Conservation (phyloP, 1,284 basidiomycete genomes). For the Tylopilus sp. region DNA sequence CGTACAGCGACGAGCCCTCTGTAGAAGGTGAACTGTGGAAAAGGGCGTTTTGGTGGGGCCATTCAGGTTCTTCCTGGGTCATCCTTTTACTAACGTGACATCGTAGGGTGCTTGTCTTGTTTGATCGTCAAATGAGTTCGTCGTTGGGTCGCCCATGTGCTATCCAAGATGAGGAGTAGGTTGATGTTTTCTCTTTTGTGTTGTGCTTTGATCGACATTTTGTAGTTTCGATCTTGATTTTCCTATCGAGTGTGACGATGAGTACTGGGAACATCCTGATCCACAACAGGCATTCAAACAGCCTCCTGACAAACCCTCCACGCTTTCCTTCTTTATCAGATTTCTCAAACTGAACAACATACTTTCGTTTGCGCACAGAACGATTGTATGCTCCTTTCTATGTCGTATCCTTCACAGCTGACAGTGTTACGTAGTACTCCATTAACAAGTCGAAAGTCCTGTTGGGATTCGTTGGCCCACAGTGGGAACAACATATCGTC, state of each 20-base stretch:
- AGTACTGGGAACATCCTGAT: conserved; percentile 67
- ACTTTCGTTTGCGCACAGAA: conserved; percentile 61
- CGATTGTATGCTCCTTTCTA: conserved; percentile 49
- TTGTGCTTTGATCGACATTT: not conserved
- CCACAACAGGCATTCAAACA: conserved; percentile 53
- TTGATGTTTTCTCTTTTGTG: conserved; percentile 8
- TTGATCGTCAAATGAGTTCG: conserved; percentile 67
- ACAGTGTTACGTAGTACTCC: conserved; percentile 52
- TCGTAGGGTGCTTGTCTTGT: conserved; percentile 58
- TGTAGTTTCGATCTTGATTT: conserved; percentile 71
- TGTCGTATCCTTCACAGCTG: not conserved
- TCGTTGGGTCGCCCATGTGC: conserved; percentile 78
- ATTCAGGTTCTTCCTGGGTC: not conserved
- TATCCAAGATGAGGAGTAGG: conserved; percentile 83
- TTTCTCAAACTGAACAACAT: conserved; percentile 65
- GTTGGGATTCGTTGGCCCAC: conserved; percentile 56
- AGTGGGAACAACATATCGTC: conserved; percentile 70
- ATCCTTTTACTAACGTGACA: not conserved
- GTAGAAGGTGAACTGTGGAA: conserved; percentile 71
- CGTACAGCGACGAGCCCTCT: conserved; percentile 38
- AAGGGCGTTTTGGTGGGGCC: conserved; percentile 74
- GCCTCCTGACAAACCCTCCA: conserved; percentile 55
- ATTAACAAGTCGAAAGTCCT: conserved; percentile 66
- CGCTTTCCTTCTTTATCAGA: conserved; percentile 55
- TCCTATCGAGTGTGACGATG: conserved; percentile 73